Conservation (phyloP, 78 protist genomes). For the Polysphondylium violaceum region DNA sequence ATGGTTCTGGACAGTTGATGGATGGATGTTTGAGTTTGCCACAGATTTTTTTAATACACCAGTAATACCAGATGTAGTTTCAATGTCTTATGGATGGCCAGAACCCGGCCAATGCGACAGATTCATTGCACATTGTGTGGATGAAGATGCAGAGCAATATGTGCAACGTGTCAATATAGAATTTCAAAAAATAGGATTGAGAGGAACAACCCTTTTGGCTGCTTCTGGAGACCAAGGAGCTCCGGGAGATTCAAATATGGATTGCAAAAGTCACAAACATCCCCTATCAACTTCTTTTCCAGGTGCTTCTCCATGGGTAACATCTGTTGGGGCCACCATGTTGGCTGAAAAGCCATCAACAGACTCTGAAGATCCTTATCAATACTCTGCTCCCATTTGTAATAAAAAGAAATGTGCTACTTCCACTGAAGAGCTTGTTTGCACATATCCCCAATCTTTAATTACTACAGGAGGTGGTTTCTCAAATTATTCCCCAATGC, state of each 20-base stretch:
- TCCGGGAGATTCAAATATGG: constrained; percentile 26
- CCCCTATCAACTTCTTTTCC: constrained; percentile 58
- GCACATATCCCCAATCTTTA: constrained; percentile 45
- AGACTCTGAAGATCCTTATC: background rate
- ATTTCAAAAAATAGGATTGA: constrained; percentile 57
- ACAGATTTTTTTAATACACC: constrained; percentile 17
- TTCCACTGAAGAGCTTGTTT: constrained; percentile 41
- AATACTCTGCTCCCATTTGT: background rate
- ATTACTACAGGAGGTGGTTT: constrained; percentile 85
- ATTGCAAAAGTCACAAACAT: background rate
- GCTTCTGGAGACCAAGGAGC: constrained; percentile 83
- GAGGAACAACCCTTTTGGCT: constrained; percentile 70
- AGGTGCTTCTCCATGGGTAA: constrained; percentile 73
- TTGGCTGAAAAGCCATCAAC: constrained; percentile 46
- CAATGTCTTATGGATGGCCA: constrained; percentile 69
- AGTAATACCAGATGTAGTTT: constrained; percentile 46
- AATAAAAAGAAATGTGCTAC: constrained; percentile 9
- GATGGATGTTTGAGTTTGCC: constrained; percentile 54
- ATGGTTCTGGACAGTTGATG: constrained; percentile 61
- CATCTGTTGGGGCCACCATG: constrained; percentile 76
- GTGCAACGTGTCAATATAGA: constrained; percentile 63
- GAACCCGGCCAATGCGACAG: background rate
- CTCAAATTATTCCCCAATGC: constrained; percentile 9
- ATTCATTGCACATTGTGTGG: background rate
- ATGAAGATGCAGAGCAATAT: no score